These are phyloP conservation scores for Tetrapisispora iriomotensis DNA, from an alignment of 805 yeast genomes.

Conservation along the genomic window DNA sequence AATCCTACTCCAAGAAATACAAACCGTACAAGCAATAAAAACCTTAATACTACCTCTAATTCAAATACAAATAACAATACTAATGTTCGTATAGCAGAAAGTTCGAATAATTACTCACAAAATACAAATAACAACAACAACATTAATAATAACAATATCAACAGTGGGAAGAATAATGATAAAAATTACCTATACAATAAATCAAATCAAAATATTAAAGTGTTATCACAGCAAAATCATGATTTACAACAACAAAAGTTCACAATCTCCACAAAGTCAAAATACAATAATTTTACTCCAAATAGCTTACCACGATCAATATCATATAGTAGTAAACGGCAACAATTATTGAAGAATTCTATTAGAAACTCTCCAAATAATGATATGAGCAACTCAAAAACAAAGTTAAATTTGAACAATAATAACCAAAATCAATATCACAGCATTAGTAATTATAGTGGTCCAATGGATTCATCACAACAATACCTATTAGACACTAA, in stretches of 20 bases:
- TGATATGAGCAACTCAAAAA: background rate
- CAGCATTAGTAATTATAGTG: conserved; percentile 2
- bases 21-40: background rate
- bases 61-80: conserved; percentile 1
- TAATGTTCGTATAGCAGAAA: background rate
- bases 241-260: conserved; percentile 3
- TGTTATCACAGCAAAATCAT: conserved; percentile 3
- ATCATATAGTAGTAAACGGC: background rate
- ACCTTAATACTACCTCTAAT: conserved; percentile 1
- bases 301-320: conserved; percentile 1
- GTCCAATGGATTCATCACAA: conserved; percentile 1
- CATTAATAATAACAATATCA: background rate
- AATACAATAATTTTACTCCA: conserved; percentile 1
- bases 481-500: background rate
- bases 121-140: background rate
- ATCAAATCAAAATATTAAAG: conserved; percentile 1
- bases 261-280: conserved; percentile 1
- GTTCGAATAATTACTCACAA: background rate
- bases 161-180: background rate
- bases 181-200: background rate
- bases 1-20: conserved; percentile 37
- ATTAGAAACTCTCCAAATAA: background rate
- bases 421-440: conserved; percentile 1
- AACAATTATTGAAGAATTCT: background rate
- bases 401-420: background rate